These are phyloP conservation scores for Stentor roeselii DNA, from an alignment of 73 alveolate species.

Conservation along the genomic window DNA sequence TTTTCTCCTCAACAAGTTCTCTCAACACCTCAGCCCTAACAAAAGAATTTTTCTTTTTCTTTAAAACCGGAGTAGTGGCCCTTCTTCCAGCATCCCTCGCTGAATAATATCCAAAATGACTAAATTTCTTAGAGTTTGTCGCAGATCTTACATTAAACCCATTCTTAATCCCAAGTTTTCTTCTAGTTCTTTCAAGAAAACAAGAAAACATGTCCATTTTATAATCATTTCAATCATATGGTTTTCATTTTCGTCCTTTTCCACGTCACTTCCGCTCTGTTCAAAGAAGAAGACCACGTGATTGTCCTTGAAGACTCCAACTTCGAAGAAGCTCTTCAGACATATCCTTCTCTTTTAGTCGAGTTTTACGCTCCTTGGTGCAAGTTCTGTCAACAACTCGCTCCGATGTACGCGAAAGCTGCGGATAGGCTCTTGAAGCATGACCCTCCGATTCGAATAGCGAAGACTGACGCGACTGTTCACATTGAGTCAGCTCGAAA, in stretches of 20 bases:
- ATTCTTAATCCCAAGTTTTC: not conserved
- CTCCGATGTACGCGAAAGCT: conserved; percentile 93
- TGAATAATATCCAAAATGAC: not conserved
- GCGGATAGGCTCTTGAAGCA: conserved; percentile 78
- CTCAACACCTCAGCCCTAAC: too few relatives aligned
- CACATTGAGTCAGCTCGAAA: conserved; percentile 53
- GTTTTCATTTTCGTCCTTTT: not conserved
- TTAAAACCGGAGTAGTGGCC: too few relatives aligned
- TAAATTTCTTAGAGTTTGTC: not conserved
- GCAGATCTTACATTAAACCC: too few relatives aligned
- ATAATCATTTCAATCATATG: not conserved
- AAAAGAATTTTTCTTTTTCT: too few relatives aligned
- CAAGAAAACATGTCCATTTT: not conserved
- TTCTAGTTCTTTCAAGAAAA: not conserved
- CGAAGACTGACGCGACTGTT: conserved; percentile 84
- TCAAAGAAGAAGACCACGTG: not conserved
- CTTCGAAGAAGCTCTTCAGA: not conserved
- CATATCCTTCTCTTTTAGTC: conserved; percentile 10
- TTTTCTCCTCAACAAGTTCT: too few relatives aligned
- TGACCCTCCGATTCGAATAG: conserved; percentile 59
- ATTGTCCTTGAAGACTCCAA: not conserved
- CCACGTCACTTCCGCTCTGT: not conserved
- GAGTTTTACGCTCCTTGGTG: conserved; percentile 90
- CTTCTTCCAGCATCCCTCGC: too few relatives aligned
- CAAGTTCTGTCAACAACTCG: conserved; percentile 89